Conservation (phyloP, 2,329 filamentous ascomycete genomes). For the Ceratocystiopsis sp. region DNA sequence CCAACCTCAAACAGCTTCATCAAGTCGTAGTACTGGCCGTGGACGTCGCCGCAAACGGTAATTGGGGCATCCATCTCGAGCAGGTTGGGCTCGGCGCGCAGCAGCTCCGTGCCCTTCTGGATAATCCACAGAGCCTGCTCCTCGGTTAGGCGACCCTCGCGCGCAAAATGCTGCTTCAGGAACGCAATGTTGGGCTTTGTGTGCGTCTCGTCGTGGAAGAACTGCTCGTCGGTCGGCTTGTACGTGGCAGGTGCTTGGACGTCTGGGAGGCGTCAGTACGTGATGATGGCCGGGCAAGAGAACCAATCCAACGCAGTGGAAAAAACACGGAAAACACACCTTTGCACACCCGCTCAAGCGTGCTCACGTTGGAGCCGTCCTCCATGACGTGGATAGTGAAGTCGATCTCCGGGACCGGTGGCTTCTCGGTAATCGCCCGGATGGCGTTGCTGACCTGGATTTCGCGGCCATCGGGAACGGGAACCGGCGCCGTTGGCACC, state of each 20-base stretch:
- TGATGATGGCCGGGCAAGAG: too few species aligned
- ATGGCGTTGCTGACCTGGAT: conserved; percentile 73
- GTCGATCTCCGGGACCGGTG: conserved; percentile 91
- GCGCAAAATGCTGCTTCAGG: conserved; percentile 95
- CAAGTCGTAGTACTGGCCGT: conserved; percentile 96
- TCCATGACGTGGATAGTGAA: conserved; percentile 98
- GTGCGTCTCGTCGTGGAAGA: conserved; percentile 73
- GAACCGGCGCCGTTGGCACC: conserved; percentile 13
- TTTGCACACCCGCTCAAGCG: conserved; percentile 93
- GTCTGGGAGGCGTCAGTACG: conserved; percentile 37
- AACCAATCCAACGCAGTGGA: not conserved
- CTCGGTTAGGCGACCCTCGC: conserved; percentile 89
- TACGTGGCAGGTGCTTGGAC: conserved; percentile 93
- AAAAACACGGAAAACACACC: conserved; percentile 36
- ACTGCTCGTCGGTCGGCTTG: conserved; percentile 84
- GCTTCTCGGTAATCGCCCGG: conserved; percentile 86
- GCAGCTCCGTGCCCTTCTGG: conserved; percentile 67
- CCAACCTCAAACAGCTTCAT: conserved; percentile 99
- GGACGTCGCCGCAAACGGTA: conserved; percentile 94
- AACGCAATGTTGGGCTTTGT: conserved; percentile 85
- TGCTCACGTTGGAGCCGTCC: conserved; percentile 89
- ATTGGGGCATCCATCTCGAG: conserved; percentile 99
- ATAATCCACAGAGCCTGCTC: conserved; percentile 97
- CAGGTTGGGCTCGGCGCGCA: conserved; percentile 83
- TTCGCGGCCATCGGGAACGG: conserved; percentile 28